Evolutionary conservation across 2,329 filamentous ascomycete species (phyloP).

Genomic region (Chaetomium strumarium): DNA sequence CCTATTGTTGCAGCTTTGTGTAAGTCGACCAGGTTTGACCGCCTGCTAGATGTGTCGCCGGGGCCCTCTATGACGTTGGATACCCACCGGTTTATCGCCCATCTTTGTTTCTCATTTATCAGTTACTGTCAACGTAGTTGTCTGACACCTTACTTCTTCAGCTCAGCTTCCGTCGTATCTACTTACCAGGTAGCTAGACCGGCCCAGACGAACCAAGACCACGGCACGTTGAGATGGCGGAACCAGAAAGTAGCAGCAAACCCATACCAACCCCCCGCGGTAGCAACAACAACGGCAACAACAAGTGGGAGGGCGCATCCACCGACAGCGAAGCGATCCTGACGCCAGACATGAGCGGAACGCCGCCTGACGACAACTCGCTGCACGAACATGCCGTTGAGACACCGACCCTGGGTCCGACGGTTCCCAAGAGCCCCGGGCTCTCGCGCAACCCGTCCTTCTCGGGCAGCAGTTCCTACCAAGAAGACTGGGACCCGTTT

Average conservation of each 20-base stretch:
- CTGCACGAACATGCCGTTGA: conserved; percentile 41
- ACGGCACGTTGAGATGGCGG: conserved; percentile 39
- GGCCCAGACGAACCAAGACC: not conserved
- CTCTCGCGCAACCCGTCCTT: conserved; percentile 75
- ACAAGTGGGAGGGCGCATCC: conserved; percentile 34
- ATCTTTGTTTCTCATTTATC: not conserved
- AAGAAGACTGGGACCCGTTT: conserved; percentile 81
- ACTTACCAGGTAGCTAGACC: too few species aligned
- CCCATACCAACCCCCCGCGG: conserved; percentile 32
- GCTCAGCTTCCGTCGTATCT: not conserved
- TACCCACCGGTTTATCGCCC: not conserved
- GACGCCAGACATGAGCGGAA: conserved; percentile 38
- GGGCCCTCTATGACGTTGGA: conserved; percentile 9
- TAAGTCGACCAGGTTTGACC: conserved; percentile 6
- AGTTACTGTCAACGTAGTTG: not conserved
- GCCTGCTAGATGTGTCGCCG: not conserved
- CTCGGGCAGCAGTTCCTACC: conserved; percentile 77
- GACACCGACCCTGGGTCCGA: conserved; percentile 46
- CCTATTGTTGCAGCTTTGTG: not conserved
- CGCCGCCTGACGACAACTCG: conserved; percentile 39
- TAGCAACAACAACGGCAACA: not conserved
- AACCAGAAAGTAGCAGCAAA: conserved; percentile 27
- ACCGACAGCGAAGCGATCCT: conserved; percentile 40
- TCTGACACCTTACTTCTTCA: not conserved
- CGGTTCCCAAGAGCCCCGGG: conserved; percentile 43